Evolutionary conservation across 257 asterid genomes (phyloP), one percentile per base, ranked within the genome.

Genomic region (Mitragyna speciosa): DNA sequence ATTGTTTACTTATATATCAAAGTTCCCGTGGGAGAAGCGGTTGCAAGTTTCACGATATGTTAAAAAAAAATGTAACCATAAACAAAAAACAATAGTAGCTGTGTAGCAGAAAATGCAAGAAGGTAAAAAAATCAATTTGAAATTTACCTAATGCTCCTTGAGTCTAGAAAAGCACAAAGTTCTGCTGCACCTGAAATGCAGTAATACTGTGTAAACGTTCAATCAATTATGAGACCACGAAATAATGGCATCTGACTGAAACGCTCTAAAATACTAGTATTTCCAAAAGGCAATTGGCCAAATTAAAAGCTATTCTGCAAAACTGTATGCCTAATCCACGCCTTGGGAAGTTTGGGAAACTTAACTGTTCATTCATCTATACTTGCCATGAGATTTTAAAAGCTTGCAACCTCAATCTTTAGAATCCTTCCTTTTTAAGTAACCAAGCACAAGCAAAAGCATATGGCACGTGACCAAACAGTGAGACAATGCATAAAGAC

Each of bases 111-210:
- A 75, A 36, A 45, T 7, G 65, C 36, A 30, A 43, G 33, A 15
- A 30, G 10, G 22, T 49, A 66, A 47, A 49, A 4, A 52, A 24
- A 56, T 24, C 59, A 56, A 71, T n/a, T 7, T 1, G 51, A 78
- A 39, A 2, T 73, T 87, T 84, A 90, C 99, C 97, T 89, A 82
- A 95, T 88, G 66, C 86, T 93, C 83, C 82, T 91, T 5, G 97
- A 91, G 61, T 93, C 93, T 19, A 95, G 97, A 91, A 87, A 95
- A 73, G 85, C 83, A 73, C 89, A 95, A 82, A 95, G 99, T 70
- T 95, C 95, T 12, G 89, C 76, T 66, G 98, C 97, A 84, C 99
- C 99, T 95, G 96, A 87, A 87, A 70, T 83, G 85, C 79, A 78
- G 79, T 36, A n/a, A 45, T 80, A 84, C 75, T 79, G 48, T 70